Evolutionary conservation across 2,329 filamentous ascomycete genomes (phyloP), one percentile per base, ranked within the genome.

Genomic region (Volutella citrinella): DNA sequence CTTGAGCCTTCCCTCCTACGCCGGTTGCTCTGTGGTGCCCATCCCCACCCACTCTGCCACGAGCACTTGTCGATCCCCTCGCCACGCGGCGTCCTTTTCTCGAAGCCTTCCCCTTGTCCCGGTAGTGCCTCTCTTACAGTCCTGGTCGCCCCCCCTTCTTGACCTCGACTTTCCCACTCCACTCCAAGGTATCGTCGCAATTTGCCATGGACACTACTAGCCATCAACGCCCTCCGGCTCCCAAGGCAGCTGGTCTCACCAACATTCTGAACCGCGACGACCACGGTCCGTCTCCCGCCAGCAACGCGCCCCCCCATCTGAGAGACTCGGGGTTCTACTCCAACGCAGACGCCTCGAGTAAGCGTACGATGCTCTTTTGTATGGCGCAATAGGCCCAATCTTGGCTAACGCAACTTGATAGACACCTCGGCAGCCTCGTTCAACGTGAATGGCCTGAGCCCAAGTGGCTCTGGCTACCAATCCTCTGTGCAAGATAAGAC

Each of bases 401-500:
- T n/a, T n/a, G n/a, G n/a, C n/a, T n/a, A n/a, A n/a, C n/a, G 20
- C 20, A 22, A 9, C 20, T 24, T 22, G 30, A 25, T 38, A 65
- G 62, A 65, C 34, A 64, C 61, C 22, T 65, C 62, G 15, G 57
- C 59, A 27, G 62, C 62, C 16, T 66, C 63, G 2, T 66, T 65
- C 41, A 61, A 48, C 33, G 51, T 49, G 26, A 60, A 61, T 34
- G 59, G 61, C 19, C 51, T 65, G 12, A 66, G 62, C 37, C 72
- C 61, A 23, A 60, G 66, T 27, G 60, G 57, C 38, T 72, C 68
- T 11, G 63, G 60, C 23, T 78, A 75, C 40, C 70, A 74, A 38
- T 65, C 66, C 11, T 68, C 71, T 5, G 65, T 66, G 14, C 63
- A 67, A 19, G 78, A 82, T 51, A 80, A 81, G 60, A 82, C 78